Percentiles rank a stretch among this genome's conserved stretches.
phyloP scores from a whole-genome alignment of 257 asterid species.

The Gentiana dahurica region DNA sequence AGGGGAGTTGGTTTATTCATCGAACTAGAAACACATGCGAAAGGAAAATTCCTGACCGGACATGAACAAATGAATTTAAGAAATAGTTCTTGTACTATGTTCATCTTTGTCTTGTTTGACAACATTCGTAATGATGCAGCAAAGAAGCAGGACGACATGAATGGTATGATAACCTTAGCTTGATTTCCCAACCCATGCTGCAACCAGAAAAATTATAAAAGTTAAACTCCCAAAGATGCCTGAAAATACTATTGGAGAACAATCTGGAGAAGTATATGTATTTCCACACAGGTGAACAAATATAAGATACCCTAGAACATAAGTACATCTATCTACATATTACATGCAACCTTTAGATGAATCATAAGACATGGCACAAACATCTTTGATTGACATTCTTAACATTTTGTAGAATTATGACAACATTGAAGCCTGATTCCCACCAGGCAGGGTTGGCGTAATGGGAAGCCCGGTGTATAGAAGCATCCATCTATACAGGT shows the following conservation, averaged over 20 bases:
- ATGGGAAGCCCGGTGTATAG: too few relatives aligned
- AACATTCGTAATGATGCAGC: conserved; percentile 31
- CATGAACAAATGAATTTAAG: conserved; percentile 28
- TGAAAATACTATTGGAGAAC: background rate
- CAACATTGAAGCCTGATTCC: too few relatives aligned
- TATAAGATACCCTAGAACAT: background rate
- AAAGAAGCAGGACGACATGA: conserved; percentile 36
- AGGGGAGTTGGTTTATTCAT: conserved; percentile 83
- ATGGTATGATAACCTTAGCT: conserved; percentile 40
- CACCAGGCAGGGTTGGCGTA: too few relatives aligned
- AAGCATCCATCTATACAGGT: too few relatives aligned
- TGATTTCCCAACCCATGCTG: conserved; percentile 43
- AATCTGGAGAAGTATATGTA: background rate
- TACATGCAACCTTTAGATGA: background rate
- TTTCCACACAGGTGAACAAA: background rate
- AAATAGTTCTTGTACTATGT: conserved; percentile 35
- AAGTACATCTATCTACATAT: background rate
- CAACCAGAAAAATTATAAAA: conserved; percentile 1
- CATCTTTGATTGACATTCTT: too few relatives aligned
- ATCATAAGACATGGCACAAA: too few relatives aligned
- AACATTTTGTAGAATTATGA: too few relatives aligned
- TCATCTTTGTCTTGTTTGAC: conserved; percentile 22
- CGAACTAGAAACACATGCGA: conserved; percentile 78
- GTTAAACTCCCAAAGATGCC: background rate
- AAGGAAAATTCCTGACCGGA: conserved; percentile 46